Conservation (phyloP, 1,284 basidiomycete species). For the Testicularia cyperi region DNA sequence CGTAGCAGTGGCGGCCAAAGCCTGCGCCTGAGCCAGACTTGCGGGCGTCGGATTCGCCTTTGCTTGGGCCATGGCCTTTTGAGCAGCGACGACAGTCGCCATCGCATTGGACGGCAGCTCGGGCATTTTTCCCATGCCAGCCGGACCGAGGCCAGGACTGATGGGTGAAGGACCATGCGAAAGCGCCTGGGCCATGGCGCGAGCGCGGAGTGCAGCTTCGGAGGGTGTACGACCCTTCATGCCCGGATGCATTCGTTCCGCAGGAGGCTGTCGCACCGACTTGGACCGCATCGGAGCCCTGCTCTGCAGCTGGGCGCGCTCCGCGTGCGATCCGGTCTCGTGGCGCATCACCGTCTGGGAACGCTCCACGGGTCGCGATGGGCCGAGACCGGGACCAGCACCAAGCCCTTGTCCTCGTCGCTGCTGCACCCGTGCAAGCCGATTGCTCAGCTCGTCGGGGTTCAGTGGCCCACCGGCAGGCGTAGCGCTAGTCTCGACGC, state of each 20-base stretch:
- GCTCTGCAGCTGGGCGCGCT: conserved; percentile 2
- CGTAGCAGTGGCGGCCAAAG: conserved; percentile 25
- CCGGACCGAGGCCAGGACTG: conserved; percentile 11
- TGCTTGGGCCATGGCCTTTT: conserved; percentile 29
- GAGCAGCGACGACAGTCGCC: conserved; percentile 26
- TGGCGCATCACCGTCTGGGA: conserved; percentile 27
- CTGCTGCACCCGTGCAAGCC: conserved; percentile 21
- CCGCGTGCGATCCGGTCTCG: conserved; percentile 4
- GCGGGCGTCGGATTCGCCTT: conserved; percentile 26
- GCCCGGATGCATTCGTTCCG: conserved; percentile 23
- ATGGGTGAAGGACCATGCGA: conserved; percentile 8
- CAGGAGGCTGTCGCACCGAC: conserved; percentile 21
- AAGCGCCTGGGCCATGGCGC: conserved; percentile 22
- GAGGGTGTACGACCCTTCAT: conserved; percentile 29
- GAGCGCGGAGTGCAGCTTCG: conserved; percentile 32
- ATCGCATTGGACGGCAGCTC: conserved; percentile 27
- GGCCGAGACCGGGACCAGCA: not conserved
- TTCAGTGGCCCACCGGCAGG: conserved; percentile 3
- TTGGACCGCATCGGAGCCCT: conserved; percentile 16
- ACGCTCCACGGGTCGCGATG: conserved; percentile 17
- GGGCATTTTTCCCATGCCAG: conserved; percentile 10
- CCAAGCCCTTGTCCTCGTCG: conserved; percentile 19
- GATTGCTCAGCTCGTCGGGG: conserved; percentile 23
- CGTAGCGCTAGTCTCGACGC: not conserved
- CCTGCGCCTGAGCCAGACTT: conserved; percentile 31